Evolutionary conservation across 2,329 filamentous ascomycete species (phyloP).

Genomic region (Aspergillus melleus): DNA sequence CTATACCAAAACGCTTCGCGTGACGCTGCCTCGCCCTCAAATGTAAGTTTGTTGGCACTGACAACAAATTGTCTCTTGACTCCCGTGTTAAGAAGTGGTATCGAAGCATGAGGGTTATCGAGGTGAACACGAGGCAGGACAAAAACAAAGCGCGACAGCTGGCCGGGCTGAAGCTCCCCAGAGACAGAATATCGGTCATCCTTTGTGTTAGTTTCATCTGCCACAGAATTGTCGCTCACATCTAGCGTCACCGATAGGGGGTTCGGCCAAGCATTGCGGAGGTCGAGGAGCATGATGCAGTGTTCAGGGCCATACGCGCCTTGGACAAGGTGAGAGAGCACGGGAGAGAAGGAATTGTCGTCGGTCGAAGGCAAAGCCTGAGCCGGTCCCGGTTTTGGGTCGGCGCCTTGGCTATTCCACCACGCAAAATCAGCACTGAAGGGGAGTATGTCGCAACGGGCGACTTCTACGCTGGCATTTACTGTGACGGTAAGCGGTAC

Average conservation of each 20-base stretch:
- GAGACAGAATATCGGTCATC: conserved; percentile 33
- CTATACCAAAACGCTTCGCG: conserved; percentile 91
- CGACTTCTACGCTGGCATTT: conserved; percentile 83
- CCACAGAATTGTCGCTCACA: conserved; percentile 35
- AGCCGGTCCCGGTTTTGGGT: conserved; percentile 6
- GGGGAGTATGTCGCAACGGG: conserved; percentile 75
- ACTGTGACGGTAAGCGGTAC: conserved; percentile 84
- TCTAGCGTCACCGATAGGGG: conserved; percentile 67
- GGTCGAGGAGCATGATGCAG: conserved; percentile 77
- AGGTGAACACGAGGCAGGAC: conserved; percentile 75
- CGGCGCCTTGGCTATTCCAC: conserved; percentile 40
- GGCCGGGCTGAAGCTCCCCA: conserved; percentile 56
- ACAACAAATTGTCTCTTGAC: conserved; percentile 93
- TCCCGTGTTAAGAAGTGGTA: conserved; percentile 77
- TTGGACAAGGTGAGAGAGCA: conserved; percentile 45
- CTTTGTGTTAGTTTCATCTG: conserved; percentile 18
- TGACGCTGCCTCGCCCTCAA: conserved; percentile 73
- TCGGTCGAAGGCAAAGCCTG: conserved; percentile 25
- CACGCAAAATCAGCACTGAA: conserved; percentile 70
- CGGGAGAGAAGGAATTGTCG: conserved; percentile 46
- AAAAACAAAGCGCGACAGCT: conserved; percentile 71
- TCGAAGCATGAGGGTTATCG: conserved; percentile 71
- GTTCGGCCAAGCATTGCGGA: conserved; percentile 87
- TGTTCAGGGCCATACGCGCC: conserved; percentile 58
- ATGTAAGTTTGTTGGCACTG: conserved; percentile 73